A percentile compares a stretch with the other conserved stretches of the same genome.
Conservation (phyloP, 192 early-diverging fungal genomes). For the Gaertneriomyces sp. region DNA sequence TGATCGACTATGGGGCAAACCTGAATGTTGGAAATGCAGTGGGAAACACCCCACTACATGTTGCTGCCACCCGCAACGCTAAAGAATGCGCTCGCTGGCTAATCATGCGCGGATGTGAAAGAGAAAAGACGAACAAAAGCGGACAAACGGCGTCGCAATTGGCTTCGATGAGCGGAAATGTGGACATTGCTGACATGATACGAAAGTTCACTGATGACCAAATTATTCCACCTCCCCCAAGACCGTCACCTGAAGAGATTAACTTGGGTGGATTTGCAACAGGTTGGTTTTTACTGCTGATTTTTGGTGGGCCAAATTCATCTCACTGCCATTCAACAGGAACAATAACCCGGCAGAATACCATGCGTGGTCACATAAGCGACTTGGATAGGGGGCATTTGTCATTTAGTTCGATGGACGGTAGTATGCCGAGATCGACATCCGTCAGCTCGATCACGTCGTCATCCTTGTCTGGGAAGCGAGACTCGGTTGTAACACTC, state of each 20-base stretch:
- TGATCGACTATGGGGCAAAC: slow-evolving; percentile 50
- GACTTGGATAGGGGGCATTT: neutral
- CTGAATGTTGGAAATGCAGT: slow-evolving; percentile 45
- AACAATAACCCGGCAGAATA: neutral
- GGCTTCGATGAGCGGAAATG: slow-evolving; percentile 40
- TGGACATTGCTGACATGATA: slow-evolving; percentile 45
- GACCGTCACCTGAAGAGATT: neutral
- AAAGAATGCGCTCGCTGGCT: slow-evolving; percentile 46
- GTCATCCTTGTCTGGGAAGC: too few relatives aligned
- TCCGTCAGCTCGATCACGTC: too few relatives aligned
- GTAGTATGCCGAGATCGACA: too few relatives aligned
- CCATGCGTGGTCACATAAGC: neutral
- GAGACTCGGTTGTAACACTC: too few relatives aligned
- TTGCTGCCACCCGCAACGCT: slow-evolving; percentile 45
- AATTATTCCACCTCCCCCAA: slow-evolving; percentile 17
- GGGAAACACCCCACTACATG: slow-evolving; percentile 56
- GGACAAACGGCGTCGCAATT: slow-evolving; percentile 47
- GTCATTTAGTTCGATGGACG: neutral
- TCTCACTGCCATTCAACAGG: neutral
- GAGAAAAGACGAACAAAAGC: slow-evolving; percentile 41
- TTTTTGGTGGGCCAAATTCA: neutral
- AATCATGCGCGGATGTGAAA: slow-evolving; percentile 48
- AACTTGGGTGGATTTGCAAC: neutral
- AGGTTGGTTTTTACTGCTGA: too few relatives aligned
- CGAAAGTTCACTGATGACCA: slow-evolving; percentile 40